A percentile compares a stretch with the other conserved stretches of the same genome.
These are phyloP conservation scores for Diplodia corticola DNA, from an alignment of 2,329 filamentous ascomycete genomes.

Conservation along the genomic window DNA sequence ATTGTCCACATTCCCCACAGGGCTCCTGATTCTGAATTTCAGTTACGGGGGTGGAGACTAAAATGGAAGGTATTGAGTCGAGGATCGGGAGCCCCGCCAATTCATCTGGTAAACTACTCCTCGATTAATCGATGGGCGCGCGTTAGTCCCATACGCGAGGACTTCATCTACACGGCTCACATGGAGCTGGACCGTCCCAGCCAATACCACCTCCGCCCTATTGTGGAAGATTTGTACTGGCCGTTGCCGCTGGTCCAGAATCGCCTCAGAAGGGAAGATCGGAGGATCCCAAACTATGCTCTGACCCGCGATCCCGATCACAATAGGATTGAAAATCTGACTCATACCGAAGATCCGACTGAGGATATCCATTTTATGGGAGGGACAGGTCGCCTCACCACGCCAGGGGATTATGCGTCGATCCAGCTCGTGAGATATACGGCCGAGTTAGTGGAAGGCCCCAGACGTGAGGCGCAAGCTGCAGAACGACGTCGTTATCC, in stretches of 20 bases:
- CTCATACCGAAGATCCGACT: too few relatives aligned
- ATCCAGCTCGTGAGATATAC: too few relatives aligned
- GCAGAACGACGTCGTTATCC: too few relatives aligned
- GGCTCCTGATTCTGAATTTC: too few relatives aligned
- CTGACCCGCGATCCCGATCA: too few relatives aligned
- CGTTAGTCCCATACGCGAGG: neutral
- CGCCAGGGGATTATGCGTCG: neutral
- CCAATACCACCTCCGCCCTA: neutral
- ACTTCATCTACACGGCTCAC: neutral
- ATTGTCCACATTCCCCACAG: constrained; percentile 2
- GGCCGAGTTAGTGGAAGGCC: too few relatives aligned
- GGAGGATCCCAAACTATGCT: neutral
- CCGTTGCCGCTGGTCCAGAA: neutral
- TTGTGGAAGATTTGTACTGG: neutral
- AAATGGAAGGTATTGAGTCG: neutral
- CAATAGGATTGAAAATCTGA: neutral
- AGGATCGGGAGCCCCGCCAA: neutral
- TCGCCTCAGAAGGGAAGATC: neutral
- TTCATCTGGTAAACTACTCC: neutral
- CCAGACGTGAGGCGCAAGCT: neutral
- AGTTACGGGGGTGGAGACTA: too few relatives aligned
- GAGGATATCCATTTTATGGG: neutral
- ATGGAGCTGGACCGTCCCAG: neutral
- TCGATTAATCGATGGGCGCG: neutral
- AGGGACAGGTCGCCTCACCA: neutral